These are phyloP conservation scores for Xerocomus nothofagi DNA, from an alignment of 1,284 basidiomycete genomes.

Conservation along the genomic window DNA sequence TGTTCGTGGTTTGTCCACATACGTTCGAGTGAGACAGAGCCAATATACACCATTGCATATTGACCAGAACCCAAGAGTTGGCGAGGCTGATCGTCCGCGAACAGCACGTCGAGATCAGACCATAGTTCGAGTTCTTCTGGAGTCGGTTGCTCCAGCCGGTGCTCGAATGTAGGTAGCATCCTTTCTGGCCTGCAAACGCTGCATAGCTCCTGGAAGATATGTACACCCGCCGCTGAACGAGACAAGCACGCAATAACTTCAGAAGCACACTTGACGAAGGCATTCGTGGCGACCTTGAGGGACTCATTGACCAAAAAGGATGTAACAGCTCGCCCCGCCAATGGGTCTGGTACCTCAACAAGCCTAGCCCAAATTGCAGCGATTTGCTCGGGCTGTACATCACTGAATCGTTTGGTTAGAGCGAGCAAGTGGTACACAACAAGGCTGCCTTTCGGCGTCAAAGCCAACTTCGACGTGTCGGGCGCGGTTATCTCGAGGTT, in stretches of 20 bases:
- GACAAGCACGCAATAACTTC: constrained; percentile 86
- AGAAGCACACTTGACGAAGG: constrained; percentile 79
- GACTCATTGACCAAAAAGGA: constrained; percentile 89
- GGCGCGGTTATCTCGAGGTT: constrained; percentile 60
- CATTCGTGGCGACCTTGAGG: constrained; percentile 76
- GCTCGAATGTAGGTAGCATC: constrained; percentile 77
- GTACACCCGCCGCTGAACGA: constrained; percentile 70
- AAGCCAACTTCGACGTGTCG: constrained; percentile 26
- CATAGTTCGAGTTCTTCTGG: constrained; percentile 71
- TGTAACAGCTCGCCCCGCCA: constrained; percentile 79
- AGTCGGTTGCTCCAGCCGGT: constrained; percentile 66
- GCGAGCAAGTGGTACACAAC: constrained; percentile 84
- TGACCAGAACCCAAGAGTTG: constrained; percentile 78
- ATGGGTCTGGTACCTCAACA: constrained; percentile 66
- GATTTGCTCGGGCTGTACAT: constrained; percentile 80
- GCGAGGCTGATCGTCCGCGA: constrained; percentile 67
- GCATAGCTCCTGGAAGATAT: constrained; percentile 83
- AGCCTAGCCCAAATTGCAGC: constrained; percentile 80
- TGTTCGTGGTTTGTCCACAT: constrained; percentile 73
- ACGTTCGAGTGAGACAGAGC: constrained; percentile 79
- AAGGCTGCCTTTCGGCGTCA: constrained; percentile 61
- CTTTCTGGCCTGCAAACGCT: constrained; percentile 81
- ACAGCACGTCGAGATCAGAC: constrained; percentile 73
- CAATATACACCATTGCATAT: constrained; percentile 84
- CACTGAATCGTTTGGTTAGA: constrained; percentile 78